These are phyloP conservation scores for Setaria viridis DNA, from an alignment of 202 grass and related monocot species.

Conservation along the genomic window DNA sequence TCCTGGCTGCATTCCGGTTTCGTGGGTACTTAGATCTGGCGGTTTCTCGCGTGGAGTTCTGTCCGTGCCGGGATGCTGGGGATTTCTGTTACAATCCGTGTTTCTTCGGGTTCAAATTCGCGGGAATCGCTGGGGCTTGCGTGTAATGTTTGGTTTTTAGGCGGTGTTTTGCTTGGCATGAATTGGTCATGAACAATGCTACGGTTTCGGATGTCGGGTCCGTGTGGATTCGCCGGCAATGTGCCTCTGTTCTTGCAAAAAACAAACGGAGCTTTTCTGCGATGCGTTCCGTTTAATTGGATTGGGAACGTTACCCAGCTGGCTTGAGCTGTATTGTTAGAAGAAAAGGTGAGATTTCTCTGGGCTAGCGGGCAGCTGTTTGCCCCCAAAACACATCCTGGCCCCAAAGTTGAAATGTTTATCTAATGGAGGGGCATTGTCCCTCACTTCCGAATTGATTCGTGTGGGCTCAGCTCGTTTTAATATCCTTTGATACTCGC, in stretches of 20 bases:
- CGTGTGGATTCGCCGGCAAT: conserved; percentile 12
- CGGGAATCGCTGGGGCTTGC: neutral
- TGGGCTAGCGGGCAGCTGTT: conserved; percentile 1
- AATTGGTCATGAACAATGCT: neutral
- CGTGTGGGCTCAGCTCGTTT: neutral
- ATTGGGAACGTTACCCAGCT: neutral
- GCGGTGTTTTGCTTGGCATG: neutral
- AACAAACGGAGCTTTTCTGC: neutral
- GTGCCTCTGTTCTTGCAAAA: neutral
- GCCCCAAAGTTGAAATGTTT: neutral
- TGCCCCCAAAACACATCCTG: neutral
- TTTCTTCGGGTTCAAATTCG: neutral
- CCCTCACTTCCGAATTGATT: neutral
- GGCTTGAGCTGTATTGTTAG: neutral
- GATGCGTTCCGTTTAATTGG: neutral
- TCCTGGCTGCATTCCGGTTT: conserved; percentile 14
- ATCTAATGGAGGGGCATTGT: neutral
- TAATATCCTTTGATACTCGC: neutral
- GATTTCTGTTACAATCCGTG: neutral
- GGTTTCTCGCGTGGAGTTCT: neutral
- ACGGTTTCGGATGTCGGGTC: neutral
- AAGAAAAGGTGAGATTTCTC: neutral
- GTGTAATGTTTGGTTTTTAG: conserved; percentile 25
- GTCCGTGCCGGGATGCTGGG: neutral
- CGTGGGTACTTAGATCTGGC: conserved; percentile 35